Conservation (phyloP, 2,329 filamentous ascomycete species). For the Claviceps sp. region DNA sequence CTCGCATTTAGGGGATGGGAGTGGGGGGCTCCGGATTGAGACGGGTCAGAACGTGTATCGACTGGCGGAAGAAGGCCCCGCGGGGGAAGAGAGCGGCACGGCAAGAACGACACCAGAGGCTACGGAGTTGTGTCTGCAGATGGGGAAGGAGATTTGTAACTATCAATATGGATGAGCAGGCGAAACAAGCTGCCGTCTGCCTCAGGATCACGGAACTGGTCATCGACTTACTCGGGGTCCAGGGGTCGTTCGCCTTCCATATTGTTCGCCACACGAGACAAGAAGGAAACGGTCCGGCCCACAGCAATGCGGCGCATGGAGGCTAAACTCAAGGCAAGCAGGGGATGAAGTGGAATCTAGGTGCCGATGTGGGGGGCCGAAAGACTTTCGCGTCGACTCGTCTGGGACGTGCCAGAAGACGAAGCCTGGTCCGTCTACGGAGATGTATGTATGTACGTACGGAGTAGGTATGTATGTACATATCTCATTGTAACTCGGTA, state of each 20-base stretch:
- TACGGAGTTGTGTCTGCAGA: background rate
- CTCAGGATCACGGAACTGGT: background rate
- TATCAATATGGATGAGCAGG: background rate
- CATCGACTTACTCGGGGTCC: background rate
- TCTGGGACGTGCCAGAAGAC: too few relatives aligned
- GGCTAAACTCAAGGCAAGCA: background rate
- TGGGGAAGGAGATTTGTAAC: background rate
- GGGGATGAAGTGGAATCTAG: background rate
- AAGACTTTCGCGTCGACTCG: background rate
- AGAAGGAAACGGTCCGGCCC: background rate
- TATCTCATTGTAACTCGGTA: too few relatives aligned
- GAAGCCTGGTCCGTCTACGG: too few relatives aligned
- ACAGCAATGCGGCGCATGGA: background rate
- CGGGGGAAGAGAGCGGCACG: background rate
- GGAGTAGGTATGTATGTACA: too few relatives aligned
- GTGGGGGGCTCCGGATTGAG: background rate
- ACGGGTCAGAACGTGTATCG: background rate
- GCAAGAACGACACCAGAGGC: background rate
- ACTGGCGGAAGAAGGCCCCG: background rate
- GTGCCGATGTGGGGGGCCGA: background rate
- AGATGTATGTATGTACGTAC: too few relatives aligned
- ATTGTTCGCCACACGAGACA: background rate
- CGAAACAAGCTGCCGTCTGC: background rate
- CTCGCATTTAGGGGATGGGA: background rate
- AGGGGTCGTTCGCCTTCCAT: background rate